Percentiles rank a stretch among this genome's conserved stretches.
Evolutionary conservation across 208 protist genomes (phyloP).

Genomic region (Naegleria fowleri): DNA sequence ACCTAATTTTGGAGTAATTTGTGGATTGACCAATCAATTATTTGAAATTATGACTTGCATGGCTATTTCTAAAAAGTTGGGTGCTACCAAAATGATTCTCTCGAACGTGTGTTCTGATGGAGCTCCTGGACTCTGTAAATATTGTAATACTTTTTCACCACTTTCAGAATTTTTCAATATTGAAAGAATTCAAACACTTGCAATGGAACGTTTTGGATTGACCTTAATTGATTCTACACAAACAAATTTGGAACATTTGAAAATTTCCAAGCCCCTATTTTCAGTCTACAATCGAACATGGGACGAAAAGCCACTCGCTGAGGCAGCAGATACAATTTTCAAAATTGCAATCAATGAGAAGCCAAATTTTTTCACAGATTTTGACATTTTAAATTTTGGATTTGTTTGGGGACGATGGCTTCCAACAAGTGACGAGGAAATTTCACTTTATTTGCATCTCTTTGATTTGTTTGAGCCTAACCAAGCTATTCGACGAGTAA

Average conservation of each 20-base stretch:
- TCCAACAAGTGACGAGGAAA: not conserved
- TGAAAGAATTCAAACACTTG: not conserved
- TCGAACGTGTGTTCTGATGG: not conserved
- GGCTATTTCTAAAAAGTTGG: not conserved
- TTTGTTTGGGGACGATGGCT: not conserved
- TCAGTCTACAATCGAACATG: not conserved
- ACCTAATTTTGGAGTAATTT: not conserved
- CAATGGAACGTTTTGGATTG: not conserved
- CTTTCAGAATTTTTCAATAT: not conserved
- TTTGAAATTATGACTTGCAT: not conserved
- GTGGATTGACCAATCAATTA: not conserved
- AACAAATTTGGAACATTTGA: not conserved
- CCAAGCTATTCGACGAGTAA: not conserved
- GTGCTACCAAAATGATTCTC: not conserved
- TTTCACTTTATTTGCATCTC: not conserved
- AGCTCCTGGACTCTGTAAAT: not conserved
- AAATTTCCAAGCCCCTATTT: not conserved
- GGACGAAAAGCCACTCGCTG: not conserved
- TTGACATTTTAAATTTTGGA: not conserved
- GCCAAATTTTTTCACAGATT: not conserved
- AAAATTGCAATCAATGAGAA: not conserved
- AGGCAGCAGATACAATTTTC: not conserved
- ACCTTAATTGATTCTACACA: not conserved
- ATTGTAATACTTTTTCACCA: not conserved
- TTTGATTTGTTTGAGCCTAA: not conserved